These are phyloP conservation scores for Phytopythium boreale DNA, from an alignment of 352 stramenopile species.

Conservation along the genomic window DNA sequence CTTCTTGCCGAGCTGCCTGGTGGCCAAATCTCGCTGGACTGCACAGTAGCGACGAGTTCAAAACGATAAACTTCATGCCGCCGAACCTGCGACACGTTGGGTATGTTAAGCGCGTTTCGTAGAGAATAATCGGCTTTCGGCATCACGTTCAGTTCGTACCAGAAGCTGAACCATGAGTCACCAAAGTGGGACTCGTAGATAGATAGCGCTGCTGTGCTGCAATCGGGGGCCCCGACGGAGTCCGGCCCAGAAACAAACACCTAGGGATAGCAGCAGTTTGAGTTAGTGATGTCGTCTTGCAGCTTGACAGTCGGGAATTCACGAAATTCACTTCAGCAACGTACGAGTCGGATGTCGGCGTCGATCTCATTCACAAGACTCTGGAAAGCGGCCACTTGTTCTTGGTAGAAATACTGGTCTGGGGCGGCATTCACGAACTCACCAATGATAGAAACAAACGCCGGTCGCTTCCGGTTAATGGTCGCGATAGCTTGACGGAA, in stretches of 20 bases:
- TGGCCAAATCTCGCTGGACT: slow-evolving; percentile 22
- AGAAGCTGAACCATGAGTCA: slow-evolving; percentile 73
- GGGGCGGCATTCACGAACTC: slow-evolving; percentile 47
- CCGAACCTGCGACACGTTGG: slow-evolving; percentile 42
- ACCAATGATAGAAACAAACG: slow-evolving; percentile 69
- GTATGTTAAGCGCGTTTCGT: neutral
- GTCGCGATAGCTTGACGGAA: slow-evolving; percentile 46
- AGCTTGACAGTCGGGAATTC: neutral
- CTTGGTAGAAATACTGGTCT: slow-evolving; percentile 32
- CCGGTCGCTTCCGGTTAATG: slow-evolving; percentile 49
- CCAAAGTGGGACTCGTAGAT: slow-evolving; percentile 58
- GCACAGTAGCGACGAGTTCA: slow-evolving; percentile 52
- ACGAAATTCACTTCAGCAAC: neutral
- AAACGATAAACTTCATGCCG: slow-evolving; percentile 76
- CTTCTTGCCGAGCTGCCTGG: slow-evolving; percentile 45
- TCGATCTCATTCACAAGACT: slow-evolving; percentile 60
- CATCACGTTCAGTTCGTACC: slow-evolving; percentile 21
- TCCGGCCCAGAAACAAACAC: slow-evolving; percentile 47
- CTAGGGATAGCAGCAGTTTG: slow-evolving; percentile 14
- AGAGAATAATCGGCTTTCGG: neutral
- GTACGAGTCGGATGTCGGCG: slow-evolving; percentile 55
- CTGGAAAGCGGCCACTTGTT: slow-evolving; percentile 54
- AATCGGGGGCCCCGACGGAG: slow-evolving; percentile 11
- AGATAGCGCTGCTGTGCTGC: slow-evolving; percentile 5
- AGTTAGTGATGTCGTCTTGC: neutral